Percentiles rank a stretch among this genome's conserved stretches.
phyloP scores from a whole-genome alignment of 192 early-diverging fungal species.

The Dissophora globulifera region DNA sequence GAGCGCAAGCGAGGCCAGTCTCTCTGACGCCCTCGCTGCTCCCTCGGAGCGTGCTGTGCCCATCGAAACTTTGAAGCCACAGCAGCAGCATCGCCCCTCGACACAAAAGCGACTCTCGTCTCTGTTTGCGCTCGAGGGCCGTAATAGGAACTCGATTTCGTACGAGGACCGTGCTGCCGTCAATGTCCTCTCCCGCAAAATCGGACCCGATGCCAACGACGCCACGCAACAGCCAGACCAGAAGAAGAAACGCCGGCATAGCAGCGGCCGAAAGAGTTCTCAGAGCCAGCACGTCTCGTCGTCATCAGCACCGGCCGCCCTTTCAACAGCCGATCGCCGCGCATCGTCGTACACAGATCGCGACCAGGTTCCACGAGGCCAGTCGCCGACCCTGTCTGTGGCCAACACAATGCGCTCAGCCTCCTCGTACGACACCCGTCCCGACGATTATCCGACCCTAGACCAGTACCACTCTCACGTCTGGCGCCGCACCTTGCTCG shows the following conservation, averaged over 20 bases:
- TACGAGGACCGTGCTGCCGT: neutral
- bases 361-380: conserved; percentile 39
- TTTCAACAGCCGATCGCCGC: conserved; percentile 19
- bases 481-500: conserved; percentile 41
- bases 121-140: conserved; percentile 9
- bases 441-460: conserved; percentile 15
- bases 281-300: neutral
- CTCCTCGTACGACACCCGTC: conserved; percentile 14
- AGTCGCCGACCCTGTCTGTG: conserved; percentile 35
- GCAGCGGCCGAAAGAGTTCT: conserved; percentile 3
- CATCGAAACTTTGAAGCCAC: neutral
- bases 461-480: conserved; percentile 34
- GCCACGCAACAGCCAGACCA: conserved; percentile 6
- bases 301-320: neutral
- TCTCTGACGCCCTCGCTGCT: neutral
- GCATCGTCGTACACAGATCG: conserved; percentile 18
- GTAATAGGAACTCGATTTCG: neutral
- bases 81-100: conserved; percentile 2
- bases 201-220: neutral
- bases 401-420: conserved; percentile 28
- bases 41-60: too few species aligned
- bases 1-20: conserved; percentile 22
- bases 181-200: neutral
- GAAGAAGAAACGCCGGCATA: conserved; percentile 17
- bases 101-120: conserved; percentile 24